These are phyloP conservation scores for Geotrichum candidum DNA, from an alignment of 1,139 yeast species.

Conservation along the genomic window DNA sequence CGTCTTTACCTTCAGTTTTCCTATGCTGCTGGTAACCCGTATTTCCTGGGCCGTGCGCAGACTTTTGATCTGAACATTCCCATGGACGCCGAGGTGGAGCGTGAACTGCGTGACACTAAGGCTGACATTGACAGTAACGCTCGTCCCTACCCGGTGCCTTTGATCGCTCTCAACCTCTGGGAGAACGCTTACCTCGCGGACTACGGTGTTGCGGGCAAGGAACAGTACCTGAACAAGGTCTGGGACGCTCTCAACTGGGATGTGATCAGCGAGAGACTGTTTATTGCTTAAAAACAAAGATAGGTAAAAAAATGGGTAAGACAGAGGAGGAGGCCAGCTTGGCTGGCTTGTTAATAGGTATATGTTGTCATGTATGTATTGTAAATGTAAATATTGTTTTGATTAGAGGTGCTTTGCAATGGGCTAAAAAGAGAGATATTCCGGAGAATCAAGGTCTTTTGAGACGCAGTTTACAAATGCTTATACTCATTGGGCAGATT, in stretches of 20 bases:
- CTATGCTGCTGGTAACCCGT: conserved; percentile 87
- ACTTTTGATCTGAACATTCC: conserved; percentile 70
- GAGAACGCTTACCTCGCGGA: conserved; percentile 78
- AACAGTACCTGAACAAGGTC: conserved; percentile 64
- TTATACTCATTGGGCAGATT: no score
- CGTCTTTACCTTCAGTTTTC: conserved; percentile 56
- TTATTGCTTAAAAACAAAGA: conserved; percentile 22
- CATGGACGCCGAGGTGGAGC: conserved; percentile 41
- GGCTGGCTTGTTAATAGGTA: not conserved
- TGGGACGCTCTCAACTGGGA: conserved; percentile 86
- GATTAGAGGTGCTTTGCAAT: not conserved
- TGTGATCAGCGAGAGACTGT: conserved; percentile 43
- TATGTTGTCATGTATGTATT: not conserved
- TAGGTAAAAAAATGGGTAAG: conserved; percentile 15
- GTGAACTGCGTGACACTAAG: conserved; percentile 42
- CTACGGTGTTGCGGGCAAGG: conserved; percentile 74
- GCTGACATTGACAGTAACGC: conserved; percentile 41
- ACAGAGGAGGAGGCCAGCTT: not conserved
- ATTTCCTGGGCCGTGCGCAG: conserved; percentile 70
- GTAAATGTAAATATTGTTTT: not conserved
- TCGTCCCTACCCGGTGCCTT: conserved; percentile 68
- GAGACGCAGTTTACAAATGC: not conserved
- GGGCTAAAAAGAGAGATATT: not conserved
- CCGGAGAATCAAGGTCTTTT: not conserved
- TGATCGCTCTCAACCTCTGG: conserved; percentile 80